Percentiles rank a stretch among this genome's conserved stretches.
phyloP scores from a whole-genome alignment of 257 asterid genomes.

The Orobanche coerulescens region DNA sequence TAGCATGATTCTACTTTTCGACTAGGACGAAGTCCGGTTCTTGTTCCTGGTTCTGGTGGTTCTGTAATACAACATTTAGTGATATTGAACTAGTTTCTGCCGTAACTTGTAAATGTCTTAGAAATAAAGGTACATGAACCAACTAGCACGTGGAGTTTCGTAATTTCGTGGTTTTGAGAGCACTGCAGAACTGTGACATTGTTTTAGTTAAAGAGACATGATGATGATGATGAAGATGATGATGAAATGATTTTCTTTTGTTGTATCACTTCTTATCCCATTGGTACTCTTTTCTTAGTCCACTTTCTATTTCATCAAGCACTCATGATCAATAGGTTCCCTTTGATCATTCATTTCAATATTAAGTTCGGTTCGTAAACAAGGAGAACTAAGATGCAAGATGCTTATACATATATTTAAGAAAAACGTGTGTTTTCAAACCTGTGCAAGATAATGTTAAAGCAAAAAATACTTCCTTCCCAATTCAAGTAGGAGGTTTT shows the following conservation, averaged over 20 bases:
- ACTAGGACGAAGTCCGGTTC: background rate
- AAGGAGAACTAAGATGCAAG: no score
- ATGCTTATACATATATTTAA: no score
- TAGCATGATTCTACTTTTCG: constrained; percentile 18
- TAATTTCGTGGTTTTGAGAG: background rate
- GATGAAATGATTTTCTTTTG: no score
- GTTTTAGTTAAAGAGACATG: background rate
- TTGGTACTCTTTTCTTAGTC: background rate
- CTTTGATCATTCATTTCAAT: no score
- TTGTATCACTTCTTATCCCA: background rate
- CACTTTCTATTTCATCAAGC: no score
- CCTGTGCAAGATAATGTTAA: no score
- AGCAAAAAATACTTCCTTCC: no score
- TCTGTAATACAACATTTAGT: constrained; percentile 24
- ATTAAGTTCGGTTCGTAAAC: no score
- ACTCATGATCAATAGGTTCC: no score
- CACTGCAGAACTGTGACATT: background rate
- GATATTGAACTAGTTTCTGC: constrained; percentile 9
- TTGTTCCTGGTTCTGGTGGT: constrained; percentile 6
- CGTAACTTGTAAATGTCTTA: constrained; percentile 41
- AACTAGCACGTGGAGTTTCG: background rate
- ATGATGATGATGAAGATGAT: constrained; percentile 6
- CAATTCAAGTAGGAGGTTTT: no score
- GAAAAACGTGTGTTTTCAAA: no score
- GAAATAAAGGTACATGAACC: constrained; percentile 20